Conservation (phyloP, 2,329 filamentous ascomycete species). For the Claviceps humidiphila region DNA sequence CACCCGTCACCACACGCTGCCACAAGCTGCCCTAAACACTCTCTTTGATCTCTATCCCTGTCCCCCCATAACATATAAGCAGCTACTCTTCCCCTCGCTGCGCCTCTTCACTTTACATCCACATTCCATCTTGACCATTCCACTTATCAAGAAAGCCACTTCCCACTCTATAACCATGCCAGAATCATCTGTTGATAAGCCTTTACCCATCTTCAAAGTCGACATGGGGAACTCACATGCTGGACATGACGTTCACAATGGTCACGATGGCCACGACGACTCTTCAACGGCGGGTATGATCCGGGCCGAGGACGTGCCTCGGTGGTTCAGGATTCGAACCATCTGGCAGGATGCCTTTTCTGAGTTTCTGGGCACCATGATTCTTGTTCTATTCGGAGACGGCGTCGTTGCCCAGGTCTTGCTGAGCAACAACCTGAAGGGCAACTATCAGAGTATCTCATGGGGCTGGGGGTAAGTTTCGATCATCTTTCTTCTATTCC, state of each 20-base stretch:
- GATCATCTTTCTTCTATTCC: neutral
- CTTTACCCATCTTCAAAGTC: slow-evolving; percentile 16
- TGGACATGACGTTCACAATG: too few relatives aligned
- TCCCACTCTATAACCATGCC: slow-evolving; percentile 18
- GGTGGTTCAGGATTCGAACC: slow-evolving; percentile 41
- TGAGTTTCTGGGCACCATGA: slow-evolving; percentile 56
- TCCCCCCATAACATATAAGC: too few relatives aligned
- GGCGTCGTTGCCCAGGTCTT: slow-evolving; percentile 59
- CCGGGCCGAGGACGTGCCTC: slow-evolving; percentile 14
- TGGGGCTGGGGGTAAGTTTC: slow-evolving; percentile 35
- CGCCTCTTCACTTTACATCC: neutral
- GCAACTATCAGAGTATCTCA: slow-evolving; percentile 35
- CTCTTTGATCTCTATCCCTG: too few relatives aligned
- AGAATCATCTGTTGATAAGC: slow-evolving; percentile 21
- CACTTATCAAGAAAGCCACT: slow-evolving; percentile 4
- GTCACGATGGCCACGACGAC: slow-evolving; percentile 8
- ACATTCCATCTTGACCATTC: slow-evolving; percentile 15
- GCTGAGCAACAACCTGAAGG: slow-evolving; percentile 36
- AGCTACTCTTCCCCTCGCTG: too few relatives aligned
- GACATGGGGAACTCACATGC: slow-evolving; percentile 15
- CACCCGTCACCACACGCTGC: too few relatives aligned
- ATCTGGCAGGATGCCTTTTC: slow-evolving; percentile 45
- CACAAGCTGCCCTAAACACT: too few relatives aligned
- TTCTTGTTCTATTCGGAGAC: slow-evolving; percentile 56
- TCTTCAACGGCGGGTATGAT: slow-evolving; percentile 9